Base-by-base conservation (phyloP, 495 filamentous ascomycete genomes). In the Neurospora pannonica region DNA sequence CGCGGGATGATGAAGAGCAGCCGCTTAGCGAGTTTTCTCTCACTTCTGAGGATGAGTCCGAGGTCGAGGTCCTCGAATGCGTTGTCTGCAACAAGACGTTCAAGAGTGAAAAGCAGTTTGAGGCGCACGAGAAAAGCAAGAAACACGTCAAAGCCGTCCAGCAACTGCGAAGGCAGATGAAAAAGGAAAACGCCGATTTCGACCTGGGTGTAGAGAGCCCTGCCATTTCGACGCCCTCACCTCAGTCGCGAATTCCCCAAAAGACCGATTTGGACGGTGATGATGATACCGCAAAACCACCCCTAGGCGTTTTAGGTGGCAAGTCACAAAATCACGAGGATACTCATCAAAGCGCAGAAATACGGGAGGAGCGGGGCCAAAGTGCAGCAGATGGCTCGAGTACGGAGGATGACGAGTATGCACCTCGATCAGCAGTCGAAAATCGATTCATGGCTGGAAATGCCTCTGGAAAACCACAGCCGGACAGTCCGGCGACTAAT, bases 111-210 rank as follows among this genome's bases (percentile, higher is more conserved):
- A 93, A 92, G 76, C 96, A 98, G 77, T 95, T 90, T 74, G 90
- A 95, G 79, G 90, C 92, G n/a, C 96, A 99, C 78, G 95, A 98
- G 83, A 92, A 91, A 82, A 97, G 94, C 84, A 98, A 97, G 79
- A 98, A 98, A 80, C 96, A 99, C 78, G 78, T 90, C 62, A 97
- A 97, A 79, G 92, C 93, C 4, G 87, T 97, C 6, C 89, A 93
- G 74, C 88, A 93, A 75, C 81, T 99, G 42, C 89, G 88, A 77
- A 86, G 89, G 77, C 90, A 95, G 81, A 98, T 99, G 95, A 87
- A 85, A 76, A 88, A 90, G 76, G 90, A 99, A 74, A 89, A 95
- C 78, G 83, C 85, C 69, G 81, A 81, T 38, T 79, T 94, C 6
- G 83, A 90, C 71, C 81, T 95, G 9, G 83, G 88, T 39, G 42